A percentile compares a stretch with the other conserved stretches of the same genome.
phyloP scores from a whole-genome alignment of 768 basidiomycete species.

The Mycena polygramma region DNA sequence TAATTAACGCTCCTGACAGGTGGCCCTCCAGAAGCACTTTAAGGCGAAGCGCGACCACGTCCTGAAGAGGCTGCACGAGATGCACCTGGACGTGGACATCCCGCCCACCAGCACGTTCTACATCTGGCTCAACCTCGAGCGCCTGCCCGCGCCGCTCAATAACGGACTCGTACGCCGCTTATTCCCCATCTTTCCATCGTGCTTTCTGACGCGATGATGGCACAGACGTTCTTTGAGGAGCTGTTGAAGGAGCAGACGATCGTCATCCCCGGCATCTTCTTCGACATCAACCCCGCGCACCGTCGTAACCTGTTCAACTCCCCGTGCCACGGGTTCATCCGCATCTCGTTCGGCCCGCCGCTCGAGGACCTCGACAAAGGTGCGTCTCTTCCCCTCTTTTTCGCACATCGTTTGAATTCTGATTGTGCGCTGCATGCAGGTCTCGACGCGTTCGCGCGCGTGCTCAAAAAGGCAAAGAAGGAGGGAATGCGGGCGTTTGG shows the following conservation, averaged over 20 bases:
- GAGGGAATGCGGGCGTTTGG: slow-evolving; percentile 74
- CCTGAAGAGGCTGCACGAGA: slow-evolving; percentile 79
- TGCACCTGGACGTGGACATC: slow-evolving; percentile 82
- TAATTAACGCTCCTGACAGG: slow-evolving; percentile 47
- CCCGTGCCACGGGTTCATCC: slow-evolving; percentile 91
- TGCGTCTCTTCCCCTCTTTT: slow-evolving; percentile 37
- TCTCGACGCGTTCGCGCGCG: slow-evolving; percentile 86
- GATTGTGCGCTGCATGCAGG: slow-evolving; percentile 60
- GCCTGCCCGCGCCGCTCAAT: slow-evolving; percentile 84
- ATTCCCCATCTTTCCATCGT: background rate
- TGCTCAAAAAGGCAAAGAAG: slow-evolving; percentile 78
- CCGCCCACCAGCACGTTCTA: slow-evolving; percentile 92
- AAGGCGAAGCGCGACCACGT: slow-evolving; percentile 93
- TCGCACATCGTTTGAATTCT: slow-evolving; percentile 15
- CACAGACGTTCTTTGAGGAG: slow-evolving; percentile 93
- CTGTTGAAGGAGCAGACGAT: slow-evolving; percentile 91
- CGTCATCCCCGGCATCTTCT: slow-evolving; percentile 93
- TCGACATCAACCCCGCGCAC: slow-evolving; percentile 85
- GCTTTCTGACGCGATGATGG: background rate
- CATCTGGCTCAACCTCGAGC: slow-evolving; percentile 91
- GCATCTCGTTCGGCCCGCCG: slow-evolving; percentile 89
- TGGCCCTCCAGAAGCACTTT: slow-evolving; percentile 92
- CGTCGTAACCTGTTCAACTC: slow-evolving; percentile 92
- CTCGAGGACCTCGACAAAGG: slow-evolving; percentile 85
- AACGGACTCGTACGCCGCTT: slow-evolving; percentile 76